Percentiles rank a stretch among this genome's conserved stretches.
Conservation (phyloP, 129 eudicot species). For the Lactuca saligna region DNA sequence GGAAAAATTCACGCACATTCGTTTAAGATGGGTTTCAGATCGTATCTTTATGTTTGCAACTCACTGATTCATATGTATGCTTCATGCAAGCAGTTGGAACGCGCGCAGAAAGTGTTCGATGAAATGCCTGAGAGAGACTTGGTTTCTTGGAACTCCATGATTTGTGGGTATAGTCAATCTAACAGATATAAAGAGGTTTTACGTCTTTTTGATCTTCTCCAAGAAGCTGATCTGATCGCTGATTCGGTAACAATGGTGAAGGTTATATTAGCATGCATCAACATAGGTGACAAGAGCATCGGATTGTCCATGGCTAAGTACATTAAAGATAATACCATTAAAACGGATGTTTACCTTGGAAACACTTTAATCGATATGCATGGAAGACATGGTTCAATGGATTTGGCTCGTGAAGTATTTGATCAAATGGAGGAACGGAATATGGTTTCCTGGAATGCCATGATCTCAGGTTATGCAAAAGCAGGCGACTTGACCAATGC, state of each 20-base stretch:
- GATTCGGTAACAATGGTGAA: slow-evolving; percentile 71
- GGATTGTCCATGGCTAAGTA: slow-evolving; percentile 47
- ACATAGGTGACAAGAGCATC: slow-evolving; percentile 40
- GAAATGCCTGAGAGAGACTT: slow-evolving; percentile 57
- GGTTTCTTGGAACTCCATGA: slow-evolving; percentile 68
- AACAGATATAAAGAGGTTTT: slow-evolving; percentile 49
- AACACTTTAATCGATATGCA: slow-evolving; percentile 68
- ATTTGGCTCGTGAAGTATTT: slow-evolving; percentile 44
- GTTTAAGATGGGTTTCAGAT: slow-evolving; percentile 55
- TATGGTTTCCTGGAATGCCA: slow-evolving; percentile 68
- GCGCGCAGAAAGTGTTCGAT: slow-evolving; percentile 52
- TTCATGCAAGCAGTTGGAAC: slow-evolving; percentile 40
- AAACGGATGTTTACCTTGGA: slow-evolving; percentile 65
- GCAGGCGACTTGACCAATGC: slow-evolving; percentile 49
- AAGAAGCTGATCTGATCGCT: slow-evolving; percentile 42
- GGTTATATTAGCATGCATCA: slow-evolving; percentile 57
- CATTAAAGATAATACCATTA: slow-evolving; percentile 36
- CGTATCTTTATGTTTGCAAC: slow-evolving; percentile 56
- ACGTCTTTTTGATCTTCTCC: slow-evolving; percentile 40
- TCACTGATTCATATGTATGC: slow-evolving; percentile 65
- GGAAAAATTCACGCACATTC: slow-evolving; percentile 44
- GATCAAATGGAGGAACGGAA: slow-evolving; percentile 53
- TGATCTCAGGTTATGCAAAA: slow-evolving; percentile 53
- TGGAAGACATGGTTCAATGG: slow-evolving; percentile 45
- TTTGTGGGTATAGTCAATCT: slow-evolving; percentile 58